Base-by-base conservation (phyloP, 345 rosid genomes). In the Limnanthes douglasii region DNA sequence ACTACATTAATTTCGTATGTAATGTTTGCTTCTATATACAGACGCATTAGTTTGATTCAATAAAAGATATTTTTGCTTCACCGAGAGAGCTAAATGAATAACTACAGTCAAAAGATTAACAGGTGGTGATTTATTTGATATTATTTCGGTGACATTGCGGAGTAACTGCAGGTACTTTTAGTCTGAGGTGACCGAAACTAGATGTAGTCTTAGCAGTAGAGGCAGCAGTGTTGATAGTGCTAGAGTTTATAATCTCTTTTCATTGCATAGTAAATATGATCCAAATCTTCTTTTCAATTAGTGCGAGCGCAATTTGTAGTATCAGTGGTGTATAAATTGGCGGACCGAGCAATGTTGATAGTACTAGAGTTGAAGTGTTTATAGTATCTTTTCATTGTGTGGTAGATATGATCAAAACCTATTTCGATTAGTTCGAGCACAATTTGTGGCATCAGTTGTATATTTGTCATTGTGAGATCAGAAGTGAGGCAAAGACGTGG, bases 141-240 rank as follows among this genome's bases (percentile, higher is more conserved):
- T 50, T 67, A 80, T 65, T 94, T 70, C 25, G 94, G 94, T 8
- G 94, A 86, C 97, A 86, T 86, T 10, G 94, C 62, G 3, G 97
- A 82, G 50, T 71, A 57, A 55, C 93, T 82, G 32, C 85, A 86
- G 1, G 97, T 70, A 27, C 94, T 94, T n/a, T 35, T 71, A 41
- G 96, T 70, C 6, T 31, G 63, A 41, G 94, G 66, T 0, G 54
- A 55, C n/a, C n/a, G n/a, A n/a, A n/a, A n/a, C n/a, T n/a, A 6
- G 81, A 65, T 20, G 56, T 48, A 20, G 48, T 62, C 26, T 50
- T 57, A 6, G 66, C 60, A 37, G 61, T 47, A 8, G 55, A 47
- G 41, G 55, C 42, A 19, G 34, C 20, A 10, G 45, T 48, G 31
- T 42, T 48, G 17, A 48, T 25, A 3, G 75, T 64, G 41, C 64